These are phyloP conservation scores for Apiospora rasikravindrae DNA, from an alignment of 2,329 filamentous ascomycete species.

Conservation along the genomic window DNA sequence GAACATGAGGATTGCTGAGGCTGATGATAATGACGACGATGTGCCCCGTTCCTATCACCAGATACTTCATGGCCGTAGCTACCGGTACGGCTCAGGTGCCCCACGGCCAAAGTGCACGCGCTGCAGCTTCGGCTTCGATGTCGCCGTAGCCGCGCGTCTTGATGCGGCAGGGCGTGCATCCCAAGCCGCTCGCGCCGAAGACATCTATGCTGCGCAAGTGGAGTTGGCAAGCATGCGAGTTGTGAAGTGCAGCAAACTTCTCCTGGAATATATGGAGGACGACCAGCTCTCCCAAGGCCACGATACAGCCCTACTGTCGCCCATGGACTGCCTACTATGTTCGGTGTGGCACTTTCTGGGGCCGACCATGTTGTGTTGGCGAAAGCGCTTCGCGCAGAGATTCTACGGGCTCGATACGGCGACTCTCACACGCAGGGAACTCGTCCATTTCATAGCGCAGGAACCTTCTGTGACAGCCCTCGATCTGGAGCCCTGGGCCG, in stretches of 20 bases:
- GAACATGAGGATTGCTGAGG: no score
- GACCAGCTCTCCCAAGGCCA: neutral
- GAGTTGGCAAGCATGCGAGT: neutral
- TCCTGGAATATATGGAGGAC: neutral
- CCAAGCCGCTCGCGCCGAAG: neutral
- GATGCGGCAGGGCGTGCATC: neutral
- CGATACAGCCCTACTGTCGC: neutral
- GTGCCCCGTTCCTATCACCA: neutral
- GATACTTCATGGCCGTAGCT: neutral
- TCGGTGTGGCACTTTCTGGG: constrained; percentile 3
- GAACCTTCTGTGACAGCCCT: neutral
- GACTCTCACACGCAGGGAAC: neutral
- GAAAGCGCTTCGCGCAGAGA: neutral
- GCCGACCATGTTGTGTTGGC: neutral
- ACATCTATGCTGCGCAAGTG: neutral
- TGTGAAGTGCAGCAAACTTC: neutral
- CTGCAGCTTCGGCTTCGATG: neutral
- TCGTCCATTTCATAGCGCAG: neutral
- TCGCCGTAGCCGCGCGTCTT: neutral
- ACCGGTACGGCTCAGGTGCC: neutral
- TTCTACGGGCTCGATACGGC: neutral
- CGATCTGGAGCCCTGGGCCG: neutral
- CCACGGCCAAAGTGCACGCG: neutral
- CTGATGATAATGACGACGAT: neutral
- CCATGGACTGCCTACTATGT: neutral